These are phyloP conservation scores for Penicillium silybi DNA, from an alignment of 495 filamentous ascomycete species.

Conservation along the genomic window DNA sequence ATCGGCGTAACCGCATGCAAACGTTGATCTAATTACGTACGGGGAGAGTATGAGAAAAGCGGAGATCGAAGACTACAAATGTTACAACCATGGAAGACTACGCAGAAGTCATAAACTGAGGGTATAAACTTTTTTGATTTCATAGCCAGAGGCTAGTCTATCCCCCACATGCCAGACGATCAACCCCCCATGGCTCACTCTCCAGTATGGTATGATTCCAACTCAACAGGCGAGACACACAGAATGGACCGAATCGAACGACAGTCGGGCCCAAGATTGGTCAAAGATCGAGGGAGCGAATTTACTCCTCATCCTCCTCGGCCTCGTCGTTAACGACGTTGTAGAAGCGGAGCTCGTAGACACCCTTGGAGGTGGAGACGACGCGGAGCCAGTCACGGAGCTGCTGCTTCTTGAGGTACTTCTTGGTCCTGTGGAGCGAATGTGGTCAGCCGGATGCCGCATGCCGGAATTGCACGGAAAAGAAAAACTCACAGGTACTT, in stretches of 20 bases:
- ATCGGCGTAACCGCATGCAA: too few relatives aligned
- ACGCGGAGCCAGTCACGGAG: slow-evolving; percentile 99
- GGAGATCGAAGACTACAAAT: too few relatives aligned
- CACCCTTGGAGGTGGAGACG: slow-evolving; percentile 92
- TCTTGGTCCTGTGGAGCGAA: slow-evolving; percentile 75
- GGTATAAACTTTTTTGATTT: slow-evolving; percentile 33
- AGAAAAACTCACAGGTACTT: slow-evolving; percentile 86
- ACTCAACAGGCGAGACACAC: slow-evolving; percentile 11
- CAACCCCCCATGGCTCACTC: slow-evolving; percentile 14
- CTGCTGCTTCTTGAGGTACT: slow-evolving; percentile 99
- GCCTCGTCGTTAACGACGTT: slow-evolving; percentile 97
- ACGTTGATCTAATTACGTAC: background rate
- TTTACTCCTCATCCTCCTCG: slow-evolving; percentile 97
- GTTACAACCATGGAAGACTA: background rate
- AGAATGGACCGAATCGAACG: slow-evolving; percentile 12
- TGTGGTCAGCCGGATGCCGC: slow-evolving; percentile 10
- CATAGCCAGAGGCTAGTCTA: slow-evolving; percentile 24
- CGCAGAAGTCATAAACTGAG: background rate
- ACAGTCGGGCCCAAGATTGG: slow-evolving; percentile 11
- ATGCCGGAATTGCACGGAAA: background rate
- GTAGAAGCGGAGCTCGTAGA: slow-evolving; percentile 99
- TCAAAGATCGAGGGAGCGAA: slow-evolving; percentile 9
- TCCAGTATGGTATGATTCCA: slow-evolving; percentile 2
- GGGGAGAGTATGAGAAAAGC: background rate
- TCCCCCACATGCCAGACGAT: slow-evolving; percentile 18